Evolutionary conservation across 139 green algal genomes (phyloP).

Genomic region (Gonium pectorale): DNA sequence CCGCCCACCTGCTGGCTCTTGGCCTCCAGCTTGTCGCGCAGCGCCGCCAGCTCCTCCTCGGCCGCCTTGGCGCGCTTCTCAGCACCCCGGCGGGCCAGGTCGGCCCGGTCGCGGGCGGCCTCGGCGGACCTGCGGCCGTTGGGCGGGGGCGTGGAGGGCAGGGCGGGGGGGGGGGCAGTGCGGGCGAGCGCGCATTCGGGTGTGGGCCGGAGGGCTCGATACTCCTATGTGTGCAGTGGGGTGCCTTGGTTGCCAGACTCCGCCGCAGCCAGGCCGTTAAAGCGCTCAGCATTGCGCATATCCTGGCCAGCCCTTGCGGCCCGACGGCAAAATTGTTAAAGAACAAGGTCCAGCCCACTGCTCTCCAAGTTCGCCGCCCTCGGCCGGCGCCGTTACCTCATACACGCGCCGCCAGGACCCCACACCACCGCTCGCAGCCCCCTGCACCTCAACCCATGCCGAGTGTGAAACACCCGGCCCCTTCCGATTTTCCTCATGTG

Average conservation of each 20-base stretch:
- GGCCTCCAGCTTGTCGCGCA: slow-evolving; percentile 28
- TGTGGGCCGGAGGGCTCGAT: neutral
- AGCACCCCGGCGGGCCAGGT: neutral
- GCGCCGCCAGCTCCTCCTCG: slow-evolving; percentile 25
- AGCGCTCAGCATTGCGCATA: too few relatives aligned
- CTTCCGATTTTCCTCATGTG: too few relatives aligned
- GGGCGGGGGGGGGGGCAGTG: neutral
- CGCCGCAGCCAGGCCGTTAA: neutral
- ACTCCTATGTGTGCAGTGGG: neutral
- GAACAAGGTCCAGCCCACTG: too few relatives aligned
- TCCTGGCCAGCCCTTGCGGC: too few relatives aligned
- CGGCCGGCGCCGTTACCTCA: neutral
- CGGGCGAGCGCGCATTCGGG: neutral
- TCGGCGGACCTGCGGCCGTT: slow-evolving; percentile 18
- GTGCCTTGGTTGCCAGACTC: neutral
- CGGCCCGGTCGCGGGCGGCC: slow-evolving; percentile 39
- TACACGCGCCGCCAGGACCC: neutral
- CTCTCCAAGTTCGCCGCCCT: too few relatives aligned
- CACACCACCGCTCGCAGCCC: neutral
- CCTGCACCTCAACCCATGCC: neutral
- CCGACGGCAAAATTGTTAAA: too few relatives aligned
- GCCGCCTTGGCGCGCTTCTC: slow-evolving; percentile 34
- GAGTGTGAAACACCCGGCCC: too few relatives aligned
- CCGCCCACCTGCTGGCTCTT: slow-evolving; percentile 10
- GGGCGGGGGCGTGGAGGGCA: neutral